phyloP scores from a whole-genome alignment of 257 asterid species.

The Mitragyna speciosa region DNA sequence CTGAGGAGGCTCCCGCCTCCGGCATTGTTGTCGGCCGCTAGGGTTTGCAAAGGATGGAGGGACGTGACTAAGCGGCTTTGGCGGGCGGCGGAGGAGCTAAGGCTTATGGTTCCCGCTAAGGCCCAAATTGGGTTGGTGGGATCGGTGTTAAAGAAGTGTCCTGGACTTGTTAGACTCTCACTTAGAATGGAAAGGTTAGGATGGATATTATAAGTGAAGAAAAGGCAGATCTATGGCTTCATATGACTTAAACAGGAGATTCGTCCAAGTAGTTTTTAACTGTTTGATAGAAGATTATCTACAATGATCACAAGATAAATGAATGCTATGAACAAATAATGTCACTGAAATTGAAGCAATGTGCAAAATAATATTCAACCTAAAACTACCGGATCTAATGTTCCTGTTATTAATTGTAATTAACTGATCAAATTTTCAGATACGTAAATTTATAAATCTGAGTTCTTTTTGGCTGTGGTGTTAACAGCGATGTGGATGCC shows the following conservation, averaged over 20 bases:
- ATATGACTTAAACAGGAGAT: conserved; percentile 15
- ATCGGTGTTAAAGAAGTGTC: conserved; percentile 85
- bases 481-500: conserved; percentile 83
- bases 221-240: conserved; percentile 36
- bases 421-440: no score
- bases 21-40: conserved; percentile 63
- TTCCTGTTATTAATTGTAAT: no score
- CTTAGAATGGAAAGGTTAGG: conserved; percentile 83
- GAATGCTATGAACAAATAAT: background rate
- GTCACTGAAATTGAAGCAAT: background rate
- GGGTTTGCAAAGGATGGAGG: conserved; percentile 89
- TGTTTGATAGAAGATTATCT: conserved; percentile 10
- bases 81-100: conserved; percentile 86
- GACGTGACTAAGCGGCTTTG: conserved; percentile 66
- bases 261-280: background rate
- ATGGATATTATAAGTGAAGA: conserved; percentile 23
- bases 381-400: conserved; percentile 10
- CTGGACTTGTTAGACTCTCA: conserved; percentile 63
- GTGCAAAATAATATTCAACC: background rate
- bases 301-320: background rate
- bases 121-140: conserved; percentile 82
- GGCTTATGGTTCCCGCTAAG: conserved; percentile 73
- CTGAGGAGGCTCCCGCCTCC: conserved; percentile 79
- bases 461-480: conserved; percentile 23
- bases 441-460: no score